Conservation (phyloP, 2,329 filamentous ascomycete genomes). For the Nannizzia gypsea region DNA sequence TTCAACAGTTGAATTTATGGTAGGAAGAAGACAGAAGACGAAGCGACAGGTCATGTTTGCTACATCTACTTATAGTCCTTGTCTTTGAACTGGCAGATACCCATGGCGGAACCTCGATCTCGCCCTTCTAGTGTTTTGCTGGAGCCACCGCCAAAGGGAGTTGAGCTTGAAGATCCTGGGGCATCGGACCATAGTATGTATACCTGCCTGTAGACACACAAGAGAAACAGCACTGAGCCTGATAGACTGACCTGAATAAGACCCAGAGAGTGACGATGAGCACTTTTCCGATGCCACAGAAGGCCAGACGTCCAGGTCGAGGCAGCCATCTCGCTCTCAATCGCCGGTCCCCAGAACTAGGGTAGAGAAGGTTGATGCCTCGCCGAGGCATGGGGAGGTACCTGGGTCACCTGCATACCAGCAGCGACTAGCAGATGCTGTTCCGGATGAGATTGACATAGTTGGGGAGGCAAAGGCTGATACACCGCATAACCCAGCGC, state of each 20-base stretch:
- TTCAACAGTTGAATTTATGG: background rate
- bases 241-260: slow-evolving; percentile 17
- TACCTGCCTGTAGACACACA: background rate
- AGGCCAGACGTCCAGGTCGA: slow-evolving; percentile 32
- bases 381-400: slow-evolving; percentile 48
- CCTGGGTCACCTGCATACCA: slow-evolving; percentile 51
- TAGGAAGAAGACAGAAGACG: background rate
- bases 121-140: slow-evolving; percentile 33
- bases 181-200: slow-evolving; percentile 44
- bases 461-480: slow-evolving; percentile 36
- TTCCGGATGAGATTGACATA: slow-evolving; percentile 53
- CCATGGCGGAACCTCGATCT: slow-evolving; percentile 15
- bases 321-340: slow-evolving; percentile 27
- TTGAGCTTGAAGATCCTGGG: slow-evolving; percentile 45
- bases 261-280: slow-evolving; percentile 45
- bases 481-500: slow-evolving; percentile 34
- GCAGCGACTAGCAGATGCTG: slow-evolving; percentile 47
- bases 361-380: slow-evolving; percentile 51
- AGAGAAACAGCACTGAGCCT: background rate
- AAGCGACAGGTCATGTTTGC: background rate
- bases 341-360: slow-evolving; percentile 51
- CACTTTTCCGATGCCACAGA: slow-evolving; percentile 57
- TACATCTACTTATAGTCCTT: background rate
- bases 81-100: background rate
- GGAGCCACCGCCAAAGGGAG: slow-evolving; percentile 44